phyloP scores from a whole-genome alignment of 768 basidiomycete genomes.

The Gautieria morchelliformis region DNA sequence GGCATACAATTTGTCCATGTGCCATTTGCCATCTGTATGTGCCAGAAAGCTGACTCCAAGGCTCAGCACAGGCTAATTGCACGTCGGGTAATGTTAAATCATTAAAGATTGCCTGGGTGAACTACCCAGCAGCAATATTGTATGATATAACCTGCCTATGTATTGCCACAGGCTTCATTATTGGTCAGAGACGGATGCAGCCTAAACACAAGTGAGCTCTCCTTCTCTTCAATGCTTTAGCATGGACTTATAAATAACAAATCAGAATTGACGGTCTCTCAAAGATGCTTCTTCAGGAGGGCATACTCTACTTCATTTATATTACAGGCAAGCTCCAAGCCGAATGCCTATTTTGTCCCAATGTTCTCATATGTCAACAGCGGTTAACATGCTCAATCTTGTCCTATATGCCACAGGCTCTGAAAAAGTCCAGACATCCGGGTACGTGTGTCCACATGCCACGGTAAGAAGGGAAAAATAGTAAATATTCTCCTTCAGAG shows the following conservation, averaged over 20 bases:
- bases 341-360: neutral
- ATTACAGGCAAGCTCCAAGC: neutral
- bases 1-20: neutral
- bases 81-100: conserved; percentile 4
- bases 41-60: neutral
- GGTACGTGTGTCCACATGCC: neutral
- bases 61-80: neutral
- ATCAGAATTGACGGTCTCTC: conserved; percentile 2
- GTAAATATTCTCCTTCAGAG: conserved; percentile 26
- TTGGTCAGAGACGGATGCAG: neutral
- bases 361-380: conserved; percentile 1
- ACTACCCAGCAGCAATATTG: conserved; percentile 6
- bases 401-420: neutral
- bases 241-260: neutral
- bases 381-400: conserved; percentile 2
- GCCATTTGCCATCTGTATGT: neutral
- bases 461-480: neutral
- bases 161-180: conserved; percentile 3
- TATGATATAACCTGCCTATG: neutral
- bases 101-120: conserved; percentile 3
- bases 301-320: conserved; percentile 3
- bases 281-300: conserved; percentile 5
- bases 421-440: conserved; percentile 1
- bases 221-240: neutral
- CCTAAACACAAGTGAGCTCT: neutral